These are phyloP conservation scores for Calonectria crousiana DNA, from an alignment of 2,329 filamentous ascomycete genomes.

Conservation along the genomic window DNA sequence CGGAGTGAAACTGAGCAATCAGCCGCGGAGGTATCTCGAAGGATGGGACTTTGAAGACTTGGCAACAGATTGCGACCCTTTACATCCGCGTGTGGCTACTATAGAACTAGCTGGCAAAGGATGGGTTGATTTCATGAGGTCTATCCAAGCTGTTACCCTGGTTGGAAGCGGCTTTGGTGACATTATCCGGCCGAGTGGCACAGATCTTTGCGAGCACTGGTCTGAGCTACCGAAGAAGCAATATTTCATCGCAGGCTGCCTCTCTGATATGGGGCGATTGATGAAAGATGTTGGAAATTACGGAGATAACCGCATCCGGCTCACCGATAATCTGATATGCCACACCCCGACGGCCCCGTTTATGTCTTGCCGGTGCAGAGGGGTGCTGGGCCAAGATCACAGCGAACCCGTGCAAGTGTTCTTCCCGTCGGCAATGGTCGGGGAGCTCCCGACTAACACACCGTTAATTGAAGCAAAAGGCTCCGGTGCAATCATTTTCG, in stretches of 20 bases:
- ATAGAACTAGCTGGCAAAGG: slow-evolving; percentile 20
- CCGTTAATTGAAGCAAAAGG: background rate
- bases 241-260: slow-evolving; percentile 17
- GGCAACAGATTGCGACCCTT: slow-evolving; percentile 25
- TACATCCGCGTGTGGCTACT: slow-evolving; percentile 35
- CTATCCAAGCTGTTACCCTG: slow-evolving; percentile 36
- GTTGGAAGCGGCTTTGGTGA: slow-evolving; percentile 40
- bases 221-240: slow-evolving; percentile 12
- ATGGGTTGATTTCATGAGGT: slow-evolving; percentile 42
- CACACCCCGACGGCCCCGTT: background rate
- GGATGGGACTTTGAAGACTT: slow-evolving; percentile 48
- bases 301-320: background rate
- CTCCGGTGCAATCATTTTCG: slow-evolving; percentile 1
- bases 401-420: background rate
- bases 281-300: background rate
- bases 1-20: slow-evolving; percentile 20
- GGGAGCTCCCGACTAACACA: background rate
- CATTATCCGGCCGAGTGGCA: slow-evolving; percentile 25
- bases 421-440: background rate
- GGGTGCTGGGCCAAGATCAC: background rate
- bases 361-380: background rate
- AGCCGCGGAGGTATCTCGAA: slow-evolving; percentile 39
- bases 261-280: background rate
- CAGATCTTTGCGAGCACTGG: slow-evolving; percentile 12
- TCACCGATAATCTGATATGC: background rate